Base-by-base conservation (phyloP, 2,329 filamentous ascomycete genomes). In the Nothopassalora personata region DNA sequence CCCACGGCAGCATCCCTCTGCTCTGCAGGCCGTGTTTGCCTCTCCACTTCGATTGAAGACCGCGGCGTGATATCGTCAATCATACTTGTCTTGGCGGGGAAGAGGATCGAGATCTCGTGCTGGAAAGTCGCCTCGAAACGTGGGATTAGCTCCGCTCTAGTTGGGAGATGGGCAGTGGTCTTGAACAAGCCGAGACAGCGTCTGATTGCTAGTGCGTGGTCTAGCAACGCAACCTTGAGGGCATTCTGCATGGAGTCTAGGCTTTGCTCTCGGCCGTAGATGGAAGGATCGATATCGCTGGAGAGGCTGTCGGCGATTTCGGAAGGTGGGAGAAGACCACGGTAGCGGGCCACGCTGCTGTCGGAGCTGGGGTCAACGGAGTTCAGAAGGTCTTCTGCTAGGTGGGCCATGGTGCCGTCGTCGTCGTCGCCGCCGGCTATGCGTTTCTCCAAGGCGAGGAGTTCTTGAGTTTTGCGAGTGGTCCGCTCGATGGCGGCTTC, bases 401-500 rank as follows among this genome's bases (percentile, higher is more conserved):
- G 79, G 49, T 86, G 78, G 46, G 84, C 82, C 15, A 87, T 82
- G 47, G 84, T 83, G 23, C 59, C 55, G 8, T 86, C 83, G 36
- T 90, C 83, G 36, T 90, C 85, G 58, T 93, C 89, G 15, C 68
- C 69, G 43, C 59, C 66, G 7, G 64, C 55, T 15, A 93, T 80
- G 53, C 86, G 86, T 72, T 87, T 90, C 72, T 96, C 91, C 1
- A 96, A 78, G 0, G 82, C 75, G 1, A 84, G 80, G 77, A 97
- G 84, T 74, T 97, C 93, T 59, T 90, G 85, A 0, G 93, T 96
- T 78, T 97, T 97, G 60, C 92, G 86, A 67, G 90, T 87, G 33
- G 94, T 93, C 15, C 93, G 86, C 72, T 97, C 93, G 61, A 97
- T 80, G 0, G 89, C 93, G n/a, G 91, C 92, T 74, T 97, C 89